Percentiles rank a stretch among this genome's conserved stretches.
Evolutionary conservation across 768 basidiomycete species (phyloP).

Genomic region (Auricularia sp.): DNA sequence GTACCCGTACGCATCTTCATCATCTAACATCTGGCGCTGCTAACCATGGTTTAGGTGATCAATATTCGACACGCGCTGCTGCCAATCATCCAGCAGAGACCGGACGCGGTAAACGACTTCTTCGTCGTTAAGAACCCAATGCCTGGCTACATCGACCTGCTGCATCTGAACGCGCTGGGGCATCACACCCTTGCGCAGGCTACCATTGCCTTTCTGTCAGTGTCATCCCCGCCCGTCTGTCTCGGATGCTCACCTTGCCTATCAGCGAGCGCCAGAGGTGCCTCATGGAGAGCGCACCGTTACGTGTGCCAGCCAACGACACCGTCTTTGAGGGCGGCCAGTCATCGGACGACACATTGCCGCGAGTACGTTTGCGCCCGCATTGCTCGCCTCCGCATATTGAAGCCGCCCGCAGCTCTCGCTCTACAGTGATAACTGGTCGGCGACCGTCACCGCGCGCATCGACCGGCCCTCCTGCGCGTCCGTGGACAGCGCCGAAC

Average conservation of each 20-base stretch:
- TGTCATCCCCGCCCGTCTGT: background rate
- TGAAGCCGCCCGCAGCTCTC: background rate
- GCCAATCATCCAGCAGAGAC: background rate
- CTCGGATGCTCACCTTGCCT: background rate
- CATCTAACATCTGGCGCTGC: too few species aligned
- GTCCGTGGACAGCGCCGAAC: background rate
- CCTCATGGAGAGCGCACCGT: background rate
- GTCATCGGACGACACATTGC: background rate
- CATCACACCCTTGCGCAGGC: background rate
- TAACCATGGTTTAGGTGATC: background rate
- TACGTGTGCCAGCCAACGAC: background rate
- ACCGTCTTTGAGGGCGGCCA: background rate
- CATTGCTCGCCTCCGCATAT: background rate
- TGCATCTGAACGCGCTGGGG: background rate
- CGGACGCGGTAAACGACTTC: background rate
- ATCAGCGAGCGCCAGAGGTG: background rate
- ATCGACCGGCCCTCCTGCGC: slow-evolving; percentile 3
- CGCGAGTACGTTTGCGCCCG: background rate
- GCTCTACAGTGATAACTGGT: background rate
- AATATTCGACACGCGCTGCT: background rate
- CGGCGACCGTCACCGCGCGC: background rate
- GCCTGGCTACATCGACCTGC: background rate
- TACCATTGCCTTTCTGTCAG: background rate
- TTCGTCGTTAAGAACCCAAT: background rate
- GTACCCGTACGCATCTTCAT: background rate